Evolutionary conservation across 2,329 filamentous ascomycete species (phyloP), one percentile per base, ranked within the genome.

Genomic region (Beauveria varroae): DNA sequence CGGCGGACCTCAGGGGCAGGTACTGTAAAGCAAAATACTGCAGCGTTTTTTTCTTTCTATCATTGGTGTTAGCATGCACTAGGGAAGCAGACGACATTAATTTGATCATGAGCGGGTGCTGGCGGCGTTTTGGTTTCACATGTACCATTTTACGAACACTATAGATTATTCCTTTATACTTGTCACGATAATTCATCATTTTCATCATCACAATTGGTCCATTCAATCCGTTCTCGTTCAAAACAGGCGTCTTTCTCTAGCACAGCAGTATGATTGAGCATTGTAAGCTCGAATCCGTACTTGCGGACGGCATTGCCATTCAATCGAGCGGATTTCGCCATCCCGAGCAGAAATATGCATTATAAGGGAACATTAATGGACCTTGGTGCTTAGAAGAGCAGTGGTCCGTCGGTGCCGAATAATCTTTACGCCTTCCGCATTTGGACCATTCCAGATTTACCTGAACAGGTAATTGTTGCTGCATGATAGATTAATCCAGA

Each of bases 361-460:
- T 12, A 7, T n/a, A 3, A n/a, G 7, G 6, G 1, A 26, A 14
- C 20, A 47, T 47, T 22, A n/a, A 60, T 47, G 50, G 41, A 20
- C 5, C 57, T 5, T 54, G 28, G 26, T 53, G 57, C 57, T 54
- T 53, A 54, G 57, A 53, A 60, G 57, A 60, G 40, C 57, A 54
- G 14, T 34, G 14, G 24, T 34, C 37, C 26, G n/a, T 18, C 16
- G 14, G 26, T 40, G 12, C 41, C 14, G 57, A 26, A 28, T 44
- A 5, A 44, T 37, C 40, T 52, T 14, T 10, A 28, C n/a, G 28
- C 50, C 20, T 60, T 40, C 50, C 41, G 28, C 50, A 46, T 60
- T 47, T 24, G 47, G 49, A 53, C 20, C 2, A 10, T 40, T 20
- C 14, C 20, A 47, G 2, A 20, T 18, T 3, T 46, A 28, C 50